Conservation (phyloP, 139 green algal species). For the Pseudopediastrum boryanum region DNA sequence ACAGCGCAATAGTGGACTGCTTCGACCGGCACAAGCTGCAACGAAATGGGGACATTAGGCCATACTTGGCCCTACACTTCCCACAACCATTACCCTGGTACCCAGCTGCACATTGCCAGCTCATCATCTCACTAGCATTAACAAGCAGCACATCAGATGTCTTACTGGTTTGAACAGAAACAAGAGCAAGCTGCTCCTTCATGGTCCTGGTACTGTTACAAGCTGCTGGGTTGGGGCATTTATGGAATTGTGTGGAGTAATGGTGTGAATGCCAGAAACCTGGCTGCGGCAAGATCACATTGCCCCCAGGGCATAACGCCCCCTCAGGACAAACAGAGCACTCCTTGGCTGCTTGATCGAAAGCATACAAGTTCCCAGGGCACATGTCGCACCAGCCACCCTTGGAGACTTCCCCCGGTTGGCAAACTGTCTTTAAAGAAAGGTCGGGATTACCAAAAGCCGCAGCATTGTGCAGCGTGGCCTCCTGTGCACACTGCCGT, state of each 20-base stretch:
- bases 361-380: background rate
- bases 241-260: background rate
- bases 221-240: no score
- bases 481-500: background rate
- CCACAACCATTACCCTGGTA: background rate
- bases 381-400: background rate
- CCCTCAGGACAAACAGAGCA: background rate
- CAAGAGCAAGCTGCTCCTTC: no score
- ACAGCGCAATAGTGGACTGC: background rate
- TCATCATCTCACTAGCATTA: background rate
- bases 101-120: constrained; percentile 1
- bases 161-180: no score
- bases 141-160: no score
- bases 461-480: background rate
- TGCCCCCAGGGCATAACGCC: background rate
- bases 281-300: background rate
- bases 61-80: background rate
- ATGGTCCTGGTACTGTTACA: no score
- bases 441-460: background rate
- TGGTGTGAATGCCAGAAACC: background rate
- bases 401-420: background rate
- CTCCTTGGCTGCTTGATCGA: no score
- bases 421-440: background rate
- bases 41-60: background rate
- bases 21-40: background rate